phyloP scores from a whole-genome alignment of 306 rosid species.

The Casuarina cunninghamiana region DNA sequence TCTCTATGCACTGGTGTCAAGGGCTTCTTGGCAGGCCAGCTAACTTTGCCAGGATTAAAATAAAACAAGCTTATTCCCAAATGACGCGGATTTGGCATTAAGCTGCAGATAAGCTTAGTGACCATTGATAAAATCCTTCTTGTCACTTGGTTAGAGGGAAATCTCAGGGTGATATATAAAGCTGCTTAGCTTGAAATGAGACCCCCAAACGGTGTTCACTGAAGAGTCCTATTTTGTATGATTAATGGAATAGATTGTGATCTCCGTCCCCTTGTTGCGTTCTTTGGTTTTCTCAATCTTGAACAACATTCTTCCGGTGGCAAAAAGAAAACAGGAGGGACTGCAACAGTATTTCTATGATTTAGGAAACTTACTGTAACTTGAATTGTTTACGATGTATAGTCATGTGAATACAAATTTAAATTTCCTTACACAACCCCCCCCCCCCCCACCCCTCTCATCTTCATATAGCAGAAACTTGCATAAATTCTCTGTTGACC shows the following conservation, averaged over 20 bases:
- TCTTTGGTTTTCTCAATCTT: background rate
- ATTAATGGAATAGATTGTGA: background rate
- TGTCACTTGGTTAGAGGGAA: background rate
- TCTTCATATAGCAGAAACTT: background rate
- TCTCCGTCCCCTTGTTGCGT: background rate
- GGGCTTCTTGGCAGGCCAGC: background rate
- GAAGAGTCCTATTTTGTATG: background rate
- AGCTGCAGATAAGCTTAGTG: background rate
- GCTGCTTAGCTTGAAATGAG: conserved; percentile 1
- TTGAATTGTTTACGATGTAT: background rate
- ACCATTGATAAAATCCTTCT: background rate
- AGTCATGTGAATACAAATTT: background rate
- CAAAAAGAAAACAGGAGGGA: background rate
- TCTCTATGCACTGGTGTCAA: background rate
- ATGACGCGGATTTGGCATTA: background rate
- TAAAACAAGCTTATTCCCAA: background rate
- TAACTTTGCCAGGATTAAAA: background rate
- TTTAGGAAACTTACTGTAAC: background rate
- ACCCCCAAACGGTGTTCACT: background rate
- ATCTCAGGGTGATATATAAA: background rate
- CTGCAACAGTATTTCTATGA: background rate
- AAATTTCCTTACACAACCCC: background rate
- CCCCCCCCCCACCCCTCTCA: background rate
- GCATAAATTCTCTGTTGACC: background rate
- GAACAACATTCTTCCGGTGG: too few relatives aligned